Percentiles rank a stretch among this genome's conserved stretches.
phyloP scores from a whole-genome alignment of 345 rosid genomes.

The Erodium maritimum region DNA sequence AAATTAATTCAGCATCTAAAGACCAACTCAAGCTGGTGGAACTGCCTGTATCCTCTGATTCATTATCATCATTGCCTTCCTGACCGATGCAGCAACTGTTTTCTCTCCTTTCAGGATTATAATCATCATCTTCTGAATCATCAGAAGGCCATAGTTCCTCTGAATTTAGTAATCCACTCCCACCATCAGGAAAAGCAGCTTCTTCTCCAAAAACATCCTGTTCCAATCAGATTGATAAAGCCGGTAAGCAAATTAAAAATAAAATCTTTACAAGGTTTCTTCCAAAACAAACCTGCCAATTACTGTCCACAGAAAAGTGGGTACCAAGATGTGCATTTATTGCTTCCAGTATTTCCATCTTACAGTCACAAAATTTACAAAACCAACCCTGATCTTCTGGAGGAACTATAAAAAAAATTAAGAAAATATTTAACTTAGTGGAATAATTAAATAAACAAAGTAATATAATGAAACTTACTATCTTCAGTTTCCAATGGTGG shows the following conservation, averaged over 20 bases:
- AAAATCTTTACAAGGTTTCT: neutral
- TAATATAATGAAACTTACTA: constrained; percentile 35
- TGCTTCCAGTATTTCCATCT: constrained; percentile 78
- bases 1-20: constrained; percentile 45
- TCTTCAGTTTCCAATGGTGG: constrained; percentile 82
- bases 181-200: constrained; percentile 54
- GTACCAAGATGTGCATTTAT: constrained; percentile 95
- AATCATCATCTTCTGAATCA: constrained; percentile 87
- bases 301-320: constrained; percentile 45
- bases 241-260: constrained; percentile 7
- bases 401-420: constrained; percentile 56
- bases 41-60: constrained; percentile 30
- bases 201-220: constrained; percentile 86
- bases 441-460: constrained; percentile 5
- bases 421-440: constrained; percentile 6
- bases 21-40: constrained; percentile 78
- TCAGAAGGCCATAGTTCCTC: constrained; percentile 94
- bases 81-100: constrained; percentile 29
- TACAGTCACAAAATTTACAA: constrained; percentile 79
- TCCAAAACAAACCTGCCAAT: constrained; percentile 60
- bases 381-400: constrained; percentile 98
- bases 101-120: constrained; percentile 67
- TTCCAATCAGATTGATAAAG: constrained; percentile 11
- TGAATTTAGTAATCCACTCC: constrained; percentile 33
- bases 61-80: constrained; percentile 36